phyloP scores from a whole-genome alignment of 805 yeast species.

The Zygoascus tannicola region DNA sequence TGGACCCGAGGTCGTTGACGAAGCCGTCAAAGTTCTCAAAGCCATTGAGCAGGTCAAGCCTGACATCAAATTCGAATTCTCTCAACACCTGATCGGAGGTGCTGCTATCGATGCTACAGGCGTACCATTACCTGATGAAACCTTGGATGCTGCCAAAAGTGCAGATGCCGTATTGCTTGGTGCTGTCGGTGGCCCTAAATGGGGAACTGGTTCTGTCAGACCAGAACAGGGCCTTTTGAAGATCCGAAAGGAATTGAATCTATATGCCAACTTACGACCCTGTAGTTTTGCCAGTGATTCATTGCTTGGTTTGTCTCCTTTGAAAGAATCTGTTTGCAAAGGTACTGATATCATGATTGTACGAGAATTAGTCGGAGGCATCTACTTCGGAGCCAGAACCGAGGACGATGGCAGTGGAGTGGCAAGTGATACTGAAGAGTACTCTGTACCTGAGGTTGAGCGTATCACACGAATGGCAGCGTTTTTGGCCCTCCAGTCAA shows the following conservation, averaged over 20 bases:
- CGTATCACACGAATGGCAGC: slow-evolving; percentile 98
- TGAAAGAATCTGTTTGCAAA: slow-evolving; percentile 70
- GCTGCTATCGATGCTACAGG: slow-evolving; percentile 98
- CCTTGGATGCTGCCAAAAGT: slow-evolving; percentile 70
- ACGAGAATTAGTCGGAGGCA: slow-evolving; percentile 96
- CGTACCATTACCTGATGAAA: slow-evolving; percentile 75
- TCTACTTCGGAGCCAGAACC: slow-evolving; percentile 90
- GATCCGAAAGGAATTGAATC: slow-evolving; percentile 87
- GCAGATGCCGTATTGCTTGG: slow-evolving; percentile 96
- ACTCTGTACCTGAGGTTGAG: slow-evolving; percentile 84
- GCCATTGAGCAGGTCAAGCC: slow-evolving; percentile 54
- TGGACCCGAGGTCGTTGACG: slow-evolving; percentile 81
- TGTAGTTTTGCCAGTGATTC: slow-evolving; percentile 86
- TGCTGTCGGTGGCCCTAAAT: slow-evolving; percentile 98
- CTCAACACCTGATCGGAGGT: slow-evolving; percentile 88
- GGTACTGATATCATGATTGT: slow-evolving; percentile 93
- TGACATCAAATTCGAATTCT: slow-evolving; percentile 57
- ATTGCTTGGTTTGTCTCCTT: slow-evolving; percentile 77
- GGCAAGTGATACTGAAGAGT: slow-evolving; percentile 91
- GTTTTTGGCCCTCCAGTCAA: slow-evolving; percentile 82
- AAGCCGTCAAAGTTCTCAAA: slow-evolving; percentile 83
- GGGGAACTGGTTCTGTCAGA: slow-evolving; percentile 96
- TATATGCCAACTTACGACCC: slow-evolving; percentile 95
- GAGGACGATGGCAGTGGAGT: slow-evolving; percentile 83
- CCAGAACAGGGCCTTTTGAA: slow-evolving; percentile 95